Evolutionary conservation across 371 early-diverging fungal genomes (phyloP).

Genomic region (Mortierella sp.): DNA sequence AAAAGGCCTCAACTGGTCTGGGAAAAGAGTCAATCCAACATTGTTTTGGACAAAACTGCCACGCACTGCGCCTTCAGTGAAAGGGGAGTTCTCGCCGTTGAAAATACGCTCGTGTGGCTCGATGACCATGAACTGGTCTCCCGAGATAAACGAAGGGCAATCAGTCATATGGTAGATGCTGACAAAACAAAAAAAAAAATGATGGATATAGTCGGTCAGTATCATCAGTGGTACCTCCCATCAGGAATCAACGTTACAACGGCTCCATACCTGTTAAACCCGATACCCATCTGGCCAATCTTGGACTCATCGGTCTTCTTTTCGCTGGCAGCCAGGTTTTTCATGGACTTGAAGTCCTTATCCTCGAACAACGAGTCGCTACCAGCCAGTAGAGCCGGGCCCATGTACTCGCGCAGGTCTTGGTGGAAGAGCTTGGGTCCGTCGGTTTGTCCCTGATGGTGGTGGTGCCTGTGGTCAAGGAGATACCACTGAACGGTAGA

Average conservation of each 20-base stretch:
- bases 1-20: conserved; percentile 32
- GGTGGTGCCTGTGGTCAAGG: conserved; percentile 38
- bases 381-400: conserved; percentile 51
- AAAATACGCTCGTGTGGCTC: conserved; percentile 52
- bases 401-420: conserved; percentile 48
- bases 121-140: conserved; percentile 31
- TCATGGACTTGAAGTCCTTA: conserved; percentile 39
- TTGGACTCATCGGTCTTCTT: conserved; percentile 34
- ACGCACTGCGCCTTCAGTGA: conserved; percentile 16
- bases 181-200: neutral
- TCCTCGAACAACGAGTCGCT: conserved; percentile 39
- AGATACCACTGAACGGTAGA: conserved; percentile 52
- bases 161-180: conserved; percentile 56
- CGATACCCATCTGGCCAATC: conserved; percentile 54
- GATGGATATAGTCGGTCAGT: neutral
- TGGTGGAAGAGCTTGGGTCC: conserved; percentile 6
- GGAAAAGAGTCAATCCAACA: conserved; percentile 3
- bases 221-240: neutral
- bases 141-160: conserved; percentile 50
- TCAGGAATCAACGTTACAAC: neutral
- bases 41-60: conserved; percentile 11
- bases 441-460: neutral
- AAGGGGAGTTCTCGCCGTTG: conserved; percentile 8
- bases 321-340: conserved; percentile 43
- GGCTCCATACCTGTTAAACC: conserved; percentile 34